Percentiles rank a stretch among this genome's conserved stretches.
phyloP scores from a whole-genome alignment of 352 stramenopile genomes.

The Halophytophthora polymorphica region DNA sequence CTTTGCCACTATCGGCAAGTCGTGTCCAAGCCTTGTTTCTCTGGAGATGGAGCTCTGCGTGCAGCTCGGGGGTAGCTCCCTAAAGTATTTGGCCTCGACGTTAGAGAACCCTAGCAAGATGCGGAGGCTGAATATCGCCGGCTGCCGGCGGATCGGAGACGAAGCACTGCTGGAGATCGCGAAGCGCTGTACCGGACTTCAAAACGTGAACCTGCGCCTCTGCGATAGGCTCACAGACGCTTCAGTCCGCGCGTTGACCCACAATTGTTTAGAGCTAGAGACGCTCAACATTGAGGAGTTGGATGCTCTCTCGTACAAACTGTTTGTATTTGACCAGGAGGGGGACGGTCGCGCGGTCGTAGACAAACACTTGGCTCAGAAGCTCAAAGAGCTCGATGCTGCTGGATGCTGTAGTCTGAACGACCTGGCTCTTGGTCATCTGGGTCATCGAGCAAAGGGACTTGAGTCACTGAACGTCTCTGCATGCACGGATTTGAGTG shows the following conservation, averaged over 20 bases:
- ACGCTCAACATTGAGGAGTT: conserved; percentile 84
- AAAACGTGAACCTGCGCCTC: conserved; percentile 67
- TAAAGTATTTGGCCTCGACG: conserved; percentile 55
- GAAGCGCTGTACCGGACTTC: conserved; percentile 52
- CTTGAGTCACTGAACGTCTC: conserved; percentile 56
- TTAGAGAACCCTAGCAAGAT: conserved; percentile 50
- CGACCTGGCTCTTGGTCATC: conserved; percentile 66
- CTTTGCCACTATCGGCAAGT: conserved; percentile 49
- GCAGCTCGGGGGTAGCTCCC: conserved; percentile 44
- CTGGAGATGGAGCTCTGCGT: conserved; percentile 67
- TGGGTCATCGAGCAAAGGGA: conserved; percentile 54
- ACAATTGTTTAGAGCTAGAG: conserved; percentile 84
- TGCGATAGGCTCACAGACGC: conserved; percentile 85
- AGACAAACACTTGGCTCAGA: conserved; percentile 71
- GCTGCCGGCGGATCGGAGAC: conserved; percentile 76
- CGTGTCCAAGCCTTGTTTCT: conserved; percentile 32
- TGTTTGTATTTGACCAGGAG: conserved; percentile 86
- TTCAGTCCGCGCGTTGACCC: conserved; percentile 65
- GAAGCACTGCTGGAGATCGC: conserved; percentile 73
- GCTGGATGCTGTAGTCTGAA: conserved; percentile 69
- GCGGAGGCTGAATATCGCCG: conserved; percentile 64
- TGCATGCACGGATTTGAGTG: conserved; percentile 57
- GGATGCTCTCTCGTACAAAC: conserved; percentile 50
- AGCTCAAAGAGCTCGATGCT: conserved; percentile 61
- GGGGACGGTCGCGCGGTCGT: conserved; percentile 75